phyloP scores from a whole-genome alignment of 352 stramenopile species.

The Elongisporangium prolatum region DNA sequence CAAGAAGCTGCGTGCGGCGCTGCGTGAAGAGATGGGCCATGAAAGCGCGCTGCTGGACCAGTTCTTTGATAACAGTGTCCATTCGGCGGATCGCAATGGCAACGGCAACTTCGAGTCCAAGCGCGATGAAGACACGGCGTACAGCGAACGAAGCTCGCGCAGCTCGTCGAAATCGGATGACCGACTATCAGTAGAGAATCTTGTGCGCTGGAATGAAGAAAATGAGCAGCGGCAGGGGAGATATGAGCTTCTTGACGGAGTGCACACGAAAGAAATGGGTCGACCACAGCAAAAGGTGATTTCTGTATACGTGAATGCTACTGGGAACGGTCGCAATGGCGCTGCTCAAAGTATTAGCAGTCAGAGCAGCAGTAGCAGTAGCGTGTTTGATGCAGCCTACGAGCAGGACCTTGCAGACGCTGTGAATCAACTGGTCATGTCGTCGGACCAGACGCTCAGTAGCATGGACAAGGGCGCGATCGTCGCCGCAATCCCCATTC shows the following conservation, averaged over 20 bases:
- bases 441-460: constrained; percentile 48
- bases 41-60: constrained; percentile 42
- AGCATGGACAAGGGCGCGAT: constrained; percentile 40
- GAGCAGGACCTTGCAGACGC: constrained; percentile 66
- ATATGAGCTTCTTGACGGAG: background rate
- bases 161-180: background rate
- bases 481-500: constrained; percentile 48
- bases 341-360: background rate
- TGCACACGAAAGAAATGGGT: background rate
- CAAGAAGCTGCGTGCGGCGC: constrained; percentile 47
- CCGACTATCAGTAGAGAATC: constrained; percentile 19
- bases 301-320: background rate
- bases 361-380: constrained; percentile 21
- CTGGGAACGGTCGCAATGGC: background rate
- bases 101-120: constrained; percentile 4
- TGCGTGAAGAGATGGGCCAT: constrained; percentile 52
- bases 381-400: constrained; percentile 58
- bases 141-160: constrained; percentile 5
- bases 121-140: constrained; percentile 3
- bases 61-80: constrained; percentile 20
- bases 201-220: constrained; percentile 11
- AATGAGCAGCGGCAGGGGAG: background rate
- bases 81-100: background rate
- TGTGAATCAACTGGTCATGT: constrained; percentile 68
- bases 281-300: background rate